phyloP scores from a whole-genome alignment of 768 basidiomycete species.

The Naganishia friedmannii region DNA sequence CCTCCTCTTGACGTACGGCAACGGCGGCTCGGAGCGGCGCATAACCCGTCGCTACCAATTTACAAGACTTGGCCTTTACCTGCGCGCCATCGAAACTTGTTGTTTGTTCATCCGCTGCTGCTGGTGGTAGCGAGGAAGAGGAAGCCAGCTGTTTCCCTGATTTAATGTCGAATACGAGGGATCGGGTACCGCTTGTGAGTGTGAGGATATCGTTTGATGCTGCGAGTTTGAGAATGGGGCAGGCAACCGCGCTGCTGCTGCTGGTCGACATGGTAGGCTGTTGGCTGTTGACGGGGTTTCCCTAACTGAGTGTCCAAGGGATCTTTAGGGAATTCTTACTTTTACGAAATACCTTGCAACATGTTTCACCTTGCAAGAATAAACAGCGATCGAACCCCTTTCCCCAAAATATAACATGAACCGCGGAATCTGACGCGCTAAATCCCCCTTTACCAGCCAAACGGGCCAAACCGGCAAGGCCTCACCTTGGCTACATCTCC shows the following conservation, averaged over 20 bases:
- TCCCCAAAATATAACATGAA: too few species aligned
- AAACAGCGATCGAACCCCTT: too few species aligned
- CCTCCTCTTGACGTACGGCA: neutral
- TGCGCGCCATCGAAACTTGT: neutral
- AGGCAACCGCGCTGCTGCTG: neutral
- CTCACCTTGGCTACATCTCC: too few species aligned
- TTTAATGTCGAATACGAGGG: conserved; percentile 6
- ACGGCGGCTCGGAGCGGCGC: conserved; percentile 12
- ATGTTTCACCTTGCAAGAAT: too few species aligned
- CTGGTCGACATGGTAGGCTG: too few species aligned
- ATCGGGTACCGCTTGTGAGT: conserved; percentile 10
- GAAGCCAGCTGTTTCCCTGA: conserved; percentile 7
- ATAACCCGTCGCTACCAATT: conserved; percentile 25
- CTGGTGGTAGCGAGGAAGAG: neutral
- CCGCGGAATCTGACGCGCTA: too few species aligned
- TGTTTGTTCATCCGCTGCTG: neutral
- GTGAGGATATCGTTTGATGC: conserved; percentile 27
- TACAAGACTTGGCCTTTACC: conserved; percentile 15
- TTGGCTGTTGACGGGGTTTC: too few species aligned
- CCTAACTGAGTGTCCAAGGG: too few species aligned
- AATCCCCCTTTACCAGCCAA: too few species aligned
- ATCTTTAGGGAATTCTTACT: too few species aligned
- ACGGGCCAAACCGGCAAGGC: too few species aligned
- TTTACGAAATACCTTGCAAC: too few species aligned
- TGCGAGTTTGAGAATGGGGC: conserved; percentile 20